Percentiles rank a stretch among this genome's conserved stretches.
These are phyloP conservation scores for Clohesyomyces aquaticus DNA, from an alignment of 495 filamentous ascomycete genomes.

Conservation along the genomic window DNA sequence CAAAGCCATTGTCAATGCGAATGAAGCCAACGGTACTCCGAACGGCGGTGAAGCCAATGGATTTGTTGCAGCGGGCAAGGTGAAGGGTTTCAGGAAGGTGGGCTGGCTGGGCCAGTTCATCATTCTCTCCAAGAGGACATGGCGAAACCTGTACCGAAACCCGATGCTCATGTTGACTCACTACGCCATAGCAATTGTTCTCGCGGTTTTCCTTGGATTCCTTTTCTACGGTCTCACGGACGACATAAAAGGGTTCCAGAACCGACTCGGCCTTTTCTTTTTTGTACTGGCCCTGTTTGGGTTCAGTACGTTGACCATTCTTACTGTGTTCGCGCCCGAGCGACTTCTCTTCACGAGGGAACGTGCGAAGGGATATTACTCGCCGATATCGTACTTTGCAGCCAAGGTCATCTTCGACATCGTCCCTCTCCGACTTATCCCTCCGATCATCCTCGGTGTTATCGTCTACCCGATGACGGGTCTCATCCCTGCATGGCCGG, in stretches of 20 bases:
- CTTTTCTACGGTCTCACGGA: constrained; percentile 96
- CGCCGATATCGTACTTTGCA: constrained; percentile 94
- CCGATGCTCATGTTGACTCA: constrained; percentile 98
- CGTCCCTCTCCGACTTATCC: constrained; percentile 88
- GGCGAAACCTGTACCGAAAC: constrained; percentile 97
- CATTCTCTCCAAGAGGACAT: constrained; percentile 88
- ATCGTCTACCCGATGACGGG: constrained; percentile 99
- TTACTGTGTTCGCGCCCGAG: constrained; percentile 93
- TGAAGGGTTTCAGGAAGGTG: constrained; percentile 82
- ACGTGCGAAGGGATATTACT: constrained; percentile 95
- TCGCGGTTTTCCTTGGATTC: constrained; percentile 91
- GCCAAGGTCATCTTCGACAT: constrained; percentile 96
- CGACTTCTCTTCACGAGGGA: constrained; percentile 91
- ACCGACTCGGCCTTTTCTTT: constrained; percentile 97
- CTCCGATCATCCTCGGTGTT: constrained; percentile 93
- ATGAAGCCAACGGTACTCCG: constrained; percentile 68
- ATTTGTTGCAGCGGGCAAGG: constrained; percentile 51
- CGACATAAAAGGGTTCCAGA: constrained; percentile 97
- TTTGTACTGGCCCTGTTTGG: constrained; percentile 95
- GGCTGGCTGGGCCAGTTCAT: constrained; percentile 78
- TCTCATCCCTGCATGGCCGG: constrained; percentile 76
- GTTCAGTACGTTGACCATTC: constrained; percentile 90
- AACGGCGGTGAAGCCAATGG: constrained; percentile 59
- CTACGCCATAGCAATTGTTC: constrained; percentile 95
- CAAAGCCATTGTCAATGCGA: constrained; percentile 62